Base-by-base conservation (phyloP, 23 red algal species). In the Chondrus crispus region DNA sequence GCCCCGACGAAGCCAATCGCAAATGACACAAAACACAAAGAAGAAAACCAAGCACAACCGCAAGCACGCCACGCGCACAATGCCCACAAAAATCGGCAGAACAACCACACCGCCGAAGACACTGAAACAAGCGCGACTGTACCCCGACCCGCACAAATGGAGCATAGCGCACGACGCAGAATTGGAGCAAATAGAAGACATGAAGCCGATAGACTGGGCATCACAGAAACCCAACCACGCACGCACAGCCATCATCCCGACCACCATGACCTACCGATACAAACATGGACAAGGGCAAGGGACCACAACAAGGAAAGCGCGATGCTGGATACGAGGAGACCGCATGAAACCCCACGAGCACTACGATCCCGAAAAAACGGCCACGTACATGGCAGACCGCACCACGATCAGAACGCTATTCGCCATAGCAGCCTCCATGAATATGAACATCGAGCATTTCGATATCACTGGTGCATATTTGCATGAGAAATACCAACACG, bases 401-500 rank as follows among this genome's bases (percentile, higher is more conserved):
- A 53, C 40, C 29, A 71, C 72, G 16, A 35, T 91, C 3, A 2
- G 72, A 22, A 14, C 70, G 4, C 16, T 91, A 2, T 28, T 86
- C 46, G 58, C 35, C 38, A 28, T 86, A 11, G 33, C 54, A 37
- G 82, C 82, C 16, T 8, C n/a, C 19, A 13, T 70, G 29, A 41
- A 41, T 22, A 41, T 69, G 7, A 8, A 69, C 37, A 41, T 44
- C 57, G 54, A 39, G 36, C 82, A 86, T 50, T 68, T 91, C 38
- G 87, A 91, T 48, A 74, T 80, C 37, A 80, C 26, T 2, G 46
- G 45, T 6, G 72, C 73, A 68, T 91, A 66, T 30, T 46, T 69
- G 3, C 8, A 91, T 40, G 87, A 80, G 53, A 4, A n/a, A 36
- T 88, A 38, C 50, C 4, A 50, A 80, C 46, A 40, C 73, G 74